These are phyloP conservation scores for Leccinum ochraceum DNA, from an alignment of 768 basidiomycete genomes.

Conservation along the genomic window DNA sequence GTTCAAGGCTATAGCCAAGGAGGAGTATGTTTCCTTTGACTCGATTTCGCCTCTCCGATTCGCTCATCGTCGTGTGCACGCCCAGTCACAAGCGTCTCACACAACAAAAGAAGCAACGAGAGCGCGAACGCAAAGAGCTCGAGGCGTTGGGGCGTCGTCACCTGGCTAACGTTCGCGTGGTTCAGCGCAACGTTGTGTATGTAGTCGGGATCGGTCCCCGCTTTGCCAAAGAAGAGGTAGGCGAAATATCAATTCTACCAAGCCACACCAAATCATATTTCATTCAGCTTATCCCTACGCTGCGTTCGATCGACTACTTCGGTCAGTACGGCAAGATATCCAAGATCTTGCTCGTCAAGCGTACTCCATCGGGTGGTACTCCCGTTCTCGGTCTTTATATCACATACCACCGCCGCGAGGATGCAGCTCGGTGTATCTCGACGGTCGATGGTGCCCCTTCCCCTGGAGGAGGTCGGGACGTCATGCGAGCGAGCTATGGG, in stretches of 20 bases:
- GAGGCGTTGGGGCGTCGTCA: slow-evolving; percentile 83
- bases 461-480: slow-evolving; percentile 84
- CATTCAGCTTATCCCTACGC: slow-evolving; percentile 78
- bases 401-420: slow-evolving; percentile 91
- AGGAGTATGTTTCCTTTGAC: slow-evolving; percentile 72
- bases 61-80: slow-evolving; percentile 15
- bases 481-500: slow-evolving; percentile 92
- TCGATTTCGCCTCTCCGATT: slow-evolving; percentile 5
- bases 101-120: slow-evolving; percentile 92
- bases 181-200: slow-evolving; percentile 94
- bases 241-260: slow-evolving; percentile 23
- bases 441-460: slow-evolving; percentile 92
- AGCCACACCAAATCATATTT: slow-evolving; percentile 5
- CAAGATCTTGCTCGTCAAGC: slow-evolving; percentile 91
- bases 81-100: slow-evolving; percentile 89
- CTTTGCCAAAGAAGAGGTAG: slow-evolving; percentile 95
- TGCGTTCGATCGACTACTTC: slow-evolving; percentile 95
- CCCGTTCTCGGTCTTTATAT: slow-evolving; percentile 94
- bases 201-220: slow-evolving; percentile 93
- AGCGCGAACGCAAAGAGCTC: slow-evolving; percentile 94
- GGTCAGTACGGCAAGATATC: slow-evolving; percentile 98
- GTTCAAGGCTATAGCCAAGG: slow-evolving; percentile 92
- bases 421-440: slow-evolving; percentile 89
- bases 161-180: slow-evolving; percentile 92
- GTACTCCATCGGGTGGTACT: slow-evolving; percentile 70